Evolutionary conservation across 192 early-diverging fungal species (phyloP).

Genomic region (Coemansia sp.): DNA sequence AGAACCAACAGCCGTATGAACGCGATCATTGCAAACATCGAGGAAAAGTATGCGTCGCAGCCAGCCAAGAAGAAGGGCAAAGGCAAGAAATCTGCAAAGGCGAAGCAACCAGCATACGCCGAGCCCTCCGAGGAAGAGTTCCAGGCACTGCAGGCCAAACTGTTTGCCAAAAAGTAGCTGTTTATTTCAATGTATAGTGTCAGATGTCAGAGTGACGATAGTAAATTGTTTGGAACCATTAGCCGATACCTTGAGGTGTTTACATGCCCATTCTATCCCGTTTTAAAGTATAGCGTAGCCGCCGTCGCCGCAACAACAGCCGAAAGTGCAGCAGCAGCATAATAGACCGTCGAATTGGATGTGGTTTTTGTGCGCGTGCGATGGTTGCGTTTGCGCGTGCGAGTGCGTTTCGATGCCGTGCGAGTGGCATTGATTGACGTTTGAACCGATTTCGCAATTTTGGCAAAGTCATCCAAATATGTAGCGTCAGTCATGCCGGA

Average conservation of each 20-base stretch:
- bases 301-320: not conserved
- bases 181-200: not conserved
- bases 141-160: conserved; percentile 56
- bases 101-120: conserved; percentile 2
- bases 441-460: not conserved
- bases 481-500: conserved; percentile 4
- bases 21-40: conserved; percentile 58
- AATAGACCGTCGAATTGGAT: not conserved
- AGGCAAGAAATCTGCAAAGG: conserved; percentile 7
- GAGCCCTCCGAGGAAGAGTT: conserved; percentile 68
- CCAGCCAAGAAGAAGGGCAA: conserved; percentile 2
- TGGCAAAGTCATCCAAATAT: not conserved
- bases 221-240: not conserved
- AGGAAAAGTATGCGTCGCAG: conserved; percentile 52
- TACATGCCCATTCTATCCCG: not conserved
- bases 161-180: conserved; percentile 52
- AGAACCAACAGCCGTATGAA: conserved; percentile 49
- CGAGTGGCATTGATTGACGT: not conserved
- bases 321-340: not conserved
- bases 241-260: not conserved
- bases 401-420: not conserved
- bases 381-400: not conserved
- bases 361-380: not conserved
- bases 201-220: not conserved
- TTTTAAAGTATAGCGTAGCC: not conserved